Percentiles rank a stretch among this genome's conserved stretches.
These are phyloP conservation scores for Arabidopsis thaliana DNA, from an alignment of 345 rosid species.

Conservation along the genomic window TAIR10.1 NC_003074.8:1050001-1050500, in stretches of 20 bases:
- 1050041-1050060: slow-evolving; percentile 14
- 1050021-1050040: slow-evolving; percentile 97
- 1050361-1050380: slow-evolving; percentile 55
- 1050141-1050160: slow-evolving; percentile 69
- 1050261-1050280: slow-evolving; percentile 66
- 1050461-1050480: slow-evolving; percentile 65
- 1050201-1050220: slow-evolving; percentile 65
- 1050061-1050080: neutral
- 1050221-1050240: slow-evolving; percentile 49
- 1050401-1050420: slow-evolving; percentile 66
- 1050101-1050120: neutral
- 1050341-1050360: slow-evolving; percentile 55
- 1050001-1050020: slow-evolving; percentile 53
- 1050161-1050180: slow-evolving; percentile 67
- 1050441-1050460: slow-evolving; percentile 68
- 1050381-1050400: slow-evolving; percentile 61
- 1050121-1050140: slow-evolving; percentile 11
- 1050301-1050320: slow-evolving; percentile 60
- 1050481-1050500: slow-evolving; percentile 67
- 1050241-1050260: slow-evolving; percentile 60
- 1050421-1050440: slow-evolving; percentile 69
- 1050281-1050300: slow-evolving; percentile 57
- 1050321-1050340: slow-evolving; percentile 61
- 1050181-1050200: slow-evolving; percentile 58
- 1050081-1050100: neutral